Conservation (phyloP, 1,139 yeast genomes). For the Kurtzmaniella quercitrusa region DNA sequence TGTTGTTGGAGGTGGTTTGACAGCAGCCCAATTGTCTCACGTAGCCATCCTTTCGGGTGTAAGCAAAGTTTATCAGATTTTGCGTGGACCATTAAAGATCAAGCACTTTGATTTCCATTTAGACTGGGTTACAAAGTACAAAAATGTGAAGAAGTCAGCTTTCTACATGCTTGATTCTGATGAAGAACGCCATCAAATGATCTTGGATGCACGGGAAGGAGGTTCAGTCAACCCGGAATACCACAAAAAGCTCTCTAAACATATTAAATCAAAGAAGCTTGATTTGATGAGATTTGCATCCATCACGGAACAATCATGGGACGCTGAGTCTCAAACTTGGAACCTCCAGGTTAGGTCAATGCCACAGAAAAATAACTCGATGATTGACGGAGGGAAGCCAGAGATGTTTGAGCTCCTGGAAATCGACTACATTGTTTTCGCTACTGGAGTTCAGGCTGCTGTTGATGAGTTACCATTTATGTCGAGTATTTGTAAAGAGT, state of each 20-base stretch:
- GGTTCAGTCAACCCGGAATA: constrained; percentile 49
- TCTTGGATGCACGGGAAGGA: constrained; percentile 42
- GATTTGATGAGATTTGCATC: constrained; percentile 21
- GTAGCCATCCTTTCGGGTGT: constrained; percentile 30
- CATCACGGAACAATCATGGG: constrained; percentile 20
- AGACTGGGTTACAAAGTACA: constrained; percentile 51
- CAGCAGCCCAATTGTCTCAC: constrained; percentile 47
- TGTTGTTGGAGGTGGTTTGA: constrained; percentile 47
- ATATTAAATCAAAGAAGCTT: constrained; percentile 26
- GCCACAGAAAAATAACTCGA: constrained; percentile 6
- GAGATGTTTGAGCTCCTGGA: constrained; percentile 1
- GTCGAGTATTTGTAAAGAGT: constrained; percentile 18
- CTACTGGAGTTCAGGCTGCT: constrained; percentile 39
- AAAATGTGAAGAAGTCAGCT: constrained; percentile 38
- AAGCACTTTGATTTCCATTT: constrained; percentile 49
- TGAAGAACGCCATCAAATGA: constrained; percentile 37
- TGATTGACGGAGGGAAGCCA: constrained; percentile 4
- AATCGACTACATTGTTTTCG: constrained; percentile 38
- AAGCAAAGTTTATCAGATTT: constrained; percentile 27
- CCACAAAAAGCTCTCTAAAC: constrained; percentile 26
- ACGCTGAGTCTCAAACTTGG: constrained; percentile 15
- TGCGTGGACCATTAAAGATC: constrained; percentile 39
- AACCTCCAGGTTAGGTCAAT: constrained; percentile 15
- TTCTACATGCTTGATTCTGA: constrained; percentile 43
- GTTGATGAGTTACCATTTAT: constrained; percentile 27